Conservation (phyloP, 202 grass and related monocot species). For the Brachypodium distachyon region DNA sequence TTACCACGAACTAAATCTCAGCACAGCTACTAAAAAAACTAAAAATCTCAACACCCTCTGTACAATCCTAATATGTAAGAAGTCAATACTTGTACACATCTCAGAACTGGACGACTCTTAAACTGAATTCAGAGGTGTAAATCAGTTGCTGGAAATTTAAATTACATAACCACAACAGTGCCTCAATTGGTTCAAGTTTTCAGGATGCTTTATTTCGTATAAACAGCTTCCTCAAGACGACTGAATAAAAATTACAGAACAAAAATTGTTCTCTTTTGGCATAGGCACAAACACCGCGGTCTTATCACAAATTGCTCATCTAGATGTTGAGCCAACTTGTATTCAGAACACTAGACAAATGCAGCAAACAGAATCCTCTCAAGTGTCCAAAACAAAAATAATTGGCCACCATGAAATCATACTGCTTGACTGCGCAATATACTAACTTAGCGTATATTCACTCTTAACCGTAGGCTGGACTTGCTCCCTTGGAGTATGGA, state of each 20-base stretch:
- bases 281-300: background rate
- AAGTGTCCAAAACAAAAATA: slow-evolving; percentile 31
- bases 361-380: slow-evolving; percentile 2
- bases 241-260: background rate
- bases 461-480: slow-evolving; percentile 3
- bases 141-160: background rate
- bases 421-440: background rate
- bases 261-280: background rate
- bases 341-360: background rate
- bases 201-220: background rate
- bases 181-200: background rate
- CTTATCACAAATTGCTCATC: background rate
- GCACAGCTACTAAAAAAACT: no score
- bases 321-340: background rate
- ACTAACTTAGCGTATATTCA: slow-evolving; percentile 1
- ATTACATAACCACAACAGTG: background rate
- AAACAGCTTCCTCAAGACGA: background rate
- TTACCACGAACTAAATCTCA: no score
- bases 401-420: slow-evolving; percentile 22
- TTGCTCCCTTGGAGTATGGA: background rate
- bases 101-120: no score
- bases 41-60: no score
- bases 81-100: no score
- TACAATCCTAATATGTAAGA: no score
- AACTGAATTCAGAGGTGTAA: no score